A percentile compares a stretch with the other conserved stretches of the same genome.
phyloP scores from a whole-genome alignment of 208 protist species.

The Crithidia mellificae region DNA sequence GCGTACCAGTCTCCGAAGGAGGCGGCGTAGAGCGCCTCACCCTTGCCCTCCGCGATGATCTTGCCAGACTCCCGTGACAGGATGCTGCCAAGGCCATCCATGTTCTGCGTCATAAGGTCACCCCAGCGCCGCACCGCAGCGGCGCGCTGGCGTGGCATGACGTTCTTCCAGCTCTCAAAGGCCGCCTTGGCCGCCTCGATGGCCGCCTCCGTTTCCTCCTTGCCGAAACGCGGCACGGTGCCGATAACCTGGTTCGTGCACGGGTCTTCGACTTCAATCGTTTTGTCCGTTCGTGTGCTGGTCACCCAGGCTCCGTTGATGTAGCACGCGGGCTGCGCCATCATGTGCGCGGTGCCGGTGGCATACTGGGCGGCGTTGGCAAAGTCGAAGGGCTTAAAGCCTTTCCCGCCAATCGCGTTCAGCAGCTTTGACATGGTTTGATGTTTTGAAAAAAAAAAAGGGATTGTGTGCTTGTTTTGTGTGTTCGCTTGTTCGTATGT shows the following conservation, averaged over 20 bases:
- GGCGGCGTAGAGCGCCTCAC: constrained; percentile 69
- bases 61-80: constrained; percentile 87
- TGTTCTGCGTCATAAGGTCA: constrained; percentile 54
- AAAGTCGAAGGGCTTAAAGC: constrained; percentile 51
- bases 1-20: constrained; percentile 87
- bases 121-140: constrained; percentile 69
- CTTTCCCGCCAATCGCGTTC: constrained; percentile 19
- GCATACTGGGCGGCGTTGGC: constrained; percentile 40
- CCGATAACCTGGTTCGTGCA: constrained; percentile 76
- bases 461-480: background rate
- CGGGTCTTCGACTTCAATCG: constrained; percentile 72
- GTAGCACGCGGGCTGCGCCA: constrained; percentile 53
- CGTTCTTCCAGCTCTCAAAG: constrained; percentile 65
- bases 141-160: constrained; percentile 64
- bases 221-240: constrained; percentile 51
- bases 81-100: constrained; percentile 53
- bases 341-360: constrained; percentile 34
- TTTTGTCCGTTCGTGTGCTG: constrained; percentile 18
- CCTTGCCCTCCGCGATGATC: constrained; percentile 66
- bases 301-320: constrained; percentile 68
- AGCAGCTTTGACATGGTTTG: constrained; percentile 31
- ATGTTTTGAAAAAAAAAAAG: no score
- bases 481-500: no score
- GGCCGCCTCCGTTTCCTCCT: constrained; percentile 47
- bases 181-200: constrained; percentile 62